phyloP scores from a whole-genome alignment of 495 filamentous ascomycete species.

The Jackrogersella minutella region DNA sequence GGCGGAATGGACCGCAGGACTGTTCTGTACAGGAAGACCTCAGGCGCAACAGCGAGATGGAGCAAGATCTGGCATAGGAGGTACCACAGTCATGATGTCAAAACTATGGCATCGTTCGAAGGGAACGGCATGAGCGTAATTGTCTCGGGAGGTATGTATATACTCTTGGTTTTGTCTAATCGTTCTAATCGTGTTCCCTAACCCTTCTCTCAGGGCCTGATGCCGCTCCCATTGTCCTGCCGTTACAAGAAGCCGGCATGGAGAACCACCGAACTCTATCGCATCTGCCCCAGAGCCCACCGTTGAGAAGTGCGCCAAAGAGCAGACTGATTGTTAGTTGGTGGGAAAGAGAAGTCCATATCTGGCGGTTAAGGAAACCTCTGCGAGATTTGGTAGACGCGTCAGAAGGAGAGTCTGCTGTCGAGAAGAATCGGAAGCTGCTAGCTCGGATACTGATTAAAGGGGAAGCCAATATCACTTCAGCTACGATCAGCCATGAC shows the following conservation, averaged over 20 bases:
- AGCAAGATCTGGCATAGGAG: conserved; percentile 80
- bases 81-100: conserved; percentile 92
- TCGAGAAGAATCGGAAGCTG: conserved; percentile 62
- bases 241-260: conserved; percentile 78
- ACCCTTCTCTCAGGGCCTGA: conserved; percentile 73
- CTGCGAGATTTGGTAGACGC: conserved; percentile 55
- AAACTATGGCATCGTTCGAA: conserved; percentile 91
- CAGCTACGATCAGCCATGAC: conserved; percentile 74
- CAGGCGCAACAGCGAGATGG: conserved; percentile 73
- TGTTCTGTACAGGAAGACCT: conserved; percentile 74
- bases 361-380: conserved; percentile 74
- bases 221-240: conserved; percentile 79
- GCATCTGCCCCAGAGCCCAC: conserved; percentile 77
- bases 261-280: conserved; percentile 83
- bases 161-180: neutral
- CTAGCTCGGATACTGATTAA: conserved; percentile 76
- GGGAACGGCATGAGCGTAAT: conserved; percentile 81
- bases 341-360: conserved; percentile 88
- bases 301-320: conserved; percentile 72
- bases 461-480: conserved; percentile 88
- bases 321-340: conserved; percentile 83
- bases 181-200: conserved; percentile 37
- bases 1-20: conserved; percentile 91
- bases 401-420: conserved; percentile 45
- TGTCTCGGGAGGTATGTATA: conserved; percentile 83